phyloP scores from a whole-genome alignment of 1,284 basidiomycete genomes.

The Baeospora myosura region DNA sequence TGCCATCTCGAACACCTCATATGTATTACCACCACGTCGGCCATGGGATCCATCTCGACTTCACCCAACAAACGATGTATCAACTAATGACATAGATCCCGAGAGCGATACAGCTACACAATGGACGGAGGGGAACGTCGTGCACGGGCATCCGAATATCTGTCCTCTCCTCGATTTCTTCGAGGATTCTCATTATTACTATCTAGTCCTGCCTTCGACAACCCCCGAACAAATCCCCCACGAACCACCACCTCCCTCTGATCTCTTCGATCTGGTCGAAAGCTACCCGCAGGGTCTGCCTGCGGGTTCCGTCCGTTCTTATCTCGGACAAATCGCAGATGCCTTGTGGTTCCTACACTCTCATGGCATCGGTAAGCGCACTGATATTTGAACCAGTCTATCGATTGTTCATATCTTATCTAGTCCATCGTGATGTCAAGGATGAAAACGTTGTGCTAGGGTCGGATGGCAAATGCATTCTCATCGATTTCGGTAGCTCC shows the following conservation, averaged over 20 bases:
- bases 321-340: conserved; percentile 92
- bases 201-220: conserved; percentile 74
- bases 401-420: conserved; percentile 8
- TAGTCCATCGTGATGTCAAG: conserved; percentile 97
- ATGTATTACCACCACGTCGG: conserved; percentile 61
- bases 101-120: conserved; percentile 24
- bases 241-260: conserved; percentile 54
- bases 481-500: conserved; percentile 96
- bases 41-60: conserved; percentile 74
- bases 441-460: conserved; percentile 94
- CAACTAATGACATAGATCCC: conserved; percentile 11
- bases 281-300: conserved; percentile 81
- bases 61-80: background rate
- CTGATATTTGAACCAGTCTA: conserved; percentile 4
- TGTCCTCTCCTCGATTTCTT: conserved; percentile 95
- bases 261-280: conserved; percentile 96
- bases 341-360: conserved; percentile 87
- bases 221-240: conserved; percentile 49
- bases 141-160: conserved; percentile 86
- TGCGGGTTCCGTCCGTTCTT: conserved; percentile 68
- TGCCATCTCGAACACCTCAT: conserved; percentile 72
- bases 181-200: conserved; percentile 96
- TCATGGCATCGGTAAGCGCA: conserved; percentile 71
- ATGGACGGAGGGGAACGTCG: conserved; percentile 63
- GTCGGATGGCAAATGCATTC: conserved; percentile 68